Conservation (phyloP, 257 asterid species). For the Solanum bukasovii region DNA sequence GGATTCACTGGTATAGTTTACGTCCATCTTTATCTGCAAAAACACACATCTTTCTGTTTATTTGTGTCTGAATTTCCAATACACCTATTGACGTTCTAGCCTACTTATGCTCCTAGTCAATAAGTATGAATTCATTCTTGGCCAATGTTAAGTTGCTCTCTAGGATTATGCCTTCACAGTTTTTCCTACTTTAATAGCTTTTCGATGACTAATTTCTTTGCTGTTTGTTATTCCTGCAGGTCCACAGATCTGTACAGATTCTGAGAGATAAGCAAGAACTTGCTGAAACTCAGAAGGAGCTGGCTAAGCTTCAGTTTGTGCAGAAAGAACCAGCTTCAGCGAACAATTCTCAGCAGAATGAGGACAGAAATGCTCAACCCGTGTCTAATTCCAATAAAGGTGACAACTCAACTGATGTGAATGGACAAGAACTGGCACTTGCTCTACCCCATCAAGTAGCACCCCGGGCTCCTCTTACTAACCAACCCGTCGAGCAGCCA, state of each 20-base stretch:
- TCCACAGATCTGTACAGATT: slow-evolving; percentile 11
- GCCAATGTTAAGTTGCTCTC: not conserved
- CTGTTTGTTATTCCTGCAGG: slow-evolving; percentile 1
- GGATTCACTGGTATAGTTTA: not conserved
- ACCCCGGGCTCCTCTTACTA: slow-evolving; percentile 34
- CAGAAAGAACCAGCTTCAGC: slow-evolving; percentile 1
- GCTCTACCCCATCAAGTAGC: slow-evolving; percentile 78
- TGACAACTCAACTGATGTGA: slow-evolving; percentile 40
- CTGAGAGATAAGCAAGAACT: slow-evolving; percentile 14
- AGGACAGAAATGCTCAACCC: slow-evolving; percentile 9
- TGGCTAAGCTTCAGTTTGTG: slow-evolving; percentile 7
- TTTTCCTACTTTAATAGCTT: not conserved
- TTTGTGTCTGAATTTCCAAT: not conserved
- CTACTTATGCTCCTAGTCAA: not conserved
- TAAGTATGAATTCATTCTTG: not conserved
- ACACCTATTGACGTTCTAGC: not conserved
- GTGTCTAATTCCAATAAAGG: slow-evolving; percentile 37
- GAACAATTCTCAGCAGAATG: slow-evolving; percentile 11
- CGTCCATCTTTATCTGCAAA: not conserved
- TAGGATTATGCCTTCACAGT: not conserved
- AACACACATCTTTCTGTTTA: not conserved
- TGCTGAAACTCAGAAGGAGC: slow-evolving; percentile 15
- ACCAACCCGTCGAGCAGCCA: slow-evolving; percentile 38
- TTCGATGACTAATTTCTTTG: not conserved
- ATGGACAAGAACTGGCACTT: slow-evolving; percentile 69